Evolutionary conservation across 1,284 basidiomycete species (phyloP).

Genomic region (Volvariella surrecta): DNA sequence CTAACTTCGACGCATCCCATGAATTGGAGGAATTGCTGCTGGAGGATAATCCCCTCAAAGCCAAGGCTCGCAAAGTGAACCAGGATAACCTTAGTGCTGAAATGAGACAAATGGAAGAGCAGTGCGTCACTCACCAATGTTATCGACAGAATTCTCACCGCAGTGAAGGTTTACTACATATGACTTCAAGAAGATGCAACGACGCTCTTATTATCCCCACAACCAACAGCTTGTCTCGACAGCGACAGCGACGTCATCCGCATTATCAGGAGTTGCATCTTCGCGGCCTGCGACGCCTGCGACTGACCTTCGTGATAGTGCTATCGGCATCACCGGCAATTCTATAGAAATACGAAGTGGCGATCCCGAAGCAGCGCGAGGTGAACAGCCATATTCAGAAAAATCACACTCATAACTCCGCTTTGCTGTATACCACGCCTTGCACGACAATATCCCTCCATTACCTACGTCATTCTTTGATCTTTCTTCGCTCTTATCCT

Average conservation of each 20-base stretch:
- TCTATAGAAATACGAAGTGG: constrained; percentile 25
- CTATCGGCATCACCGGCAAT: constrained; percentile 27
- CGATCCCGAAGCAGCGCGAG: constrained; percentile 24
- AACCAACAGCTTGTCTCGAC: constrained; percentile 61
- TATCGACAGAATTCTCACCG: background rate
- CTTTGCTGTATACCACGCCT: background rate
- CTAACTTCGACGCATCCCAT: constrained; percentile 99
- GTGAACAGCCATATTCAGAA: constrained; percentile 26
- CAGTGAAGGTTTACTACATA: constrained; percentile 64
- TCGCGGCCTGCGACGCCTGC: constrained; percentile 41
- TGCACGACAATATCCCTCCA: too few relatives aligned
- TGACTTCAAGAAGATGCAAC: constrained; percentile 78
- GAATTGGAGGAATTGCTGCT: constrained; percentile 93
- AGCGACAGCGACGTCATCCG: constrained; percentile 35
- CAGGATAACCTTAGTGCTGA: constrained; percentile 85
- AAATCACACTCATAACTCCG: constrained; percentile 28
- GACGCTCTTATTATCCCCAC: constrained; percentile 75
- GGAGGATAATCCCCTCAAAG: constrained; percentile 96
- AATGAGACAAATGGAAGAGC: constrained; percentile 97
- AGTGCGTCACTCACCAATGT: constrained; percentile 49
- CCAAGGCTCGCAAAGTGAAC: constrained; percentile 85
- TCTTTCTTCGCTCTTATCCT: background rate
- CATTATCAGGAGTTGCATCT: constrained; percentile 39
- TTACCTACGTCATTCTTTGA: too few relatives aligned
- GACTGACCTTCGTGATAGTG: constrained; percentile 33